Percentiles rank a stretch among this genome's conserved stretches.
Evolutionary conservation across 179 eudicot species (phyloP).

Genomic region (Pouteria campechiana): DNA sequence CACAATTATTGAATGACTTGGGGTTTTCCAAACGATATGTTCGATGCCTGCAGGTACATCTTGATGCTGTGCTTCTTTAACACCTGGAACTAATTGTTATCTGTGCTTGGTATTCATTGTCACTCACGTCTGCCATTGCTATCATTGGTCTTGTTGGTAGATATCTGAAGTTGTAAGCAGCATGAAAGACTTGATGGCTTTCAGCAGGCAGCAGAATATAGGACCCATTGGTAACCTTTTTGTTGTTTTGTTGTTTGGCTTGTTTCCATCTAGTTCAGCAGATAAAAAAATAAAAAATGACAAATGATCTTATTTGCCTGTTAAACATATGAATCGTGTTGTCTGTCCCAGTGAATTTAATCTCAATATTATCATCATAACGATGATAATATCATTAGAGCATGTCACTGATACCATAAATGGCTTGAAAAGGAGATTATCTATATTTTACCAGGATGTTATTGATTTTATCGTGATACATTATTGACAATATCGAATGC

Average conservation of each 20-base stretch:
- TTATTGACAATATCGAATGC: too few relatives aligned
- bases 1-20: constrained; percentile 79
- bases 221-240: constrained; percentile 74
- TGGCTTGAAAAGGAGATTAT: too few relatives aligned
- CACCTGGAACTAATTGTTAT: too few relatives aligned
- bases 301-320: too few relatives aligned
- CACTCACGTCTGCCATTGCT: too few relatives aligned
- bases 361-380: neutral
- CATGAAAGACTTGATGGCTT: constrained; percentile 87
- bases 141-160: too few relatives aligned
- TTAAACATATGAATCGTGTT: too few relatives aligned
- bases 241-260: neutral
- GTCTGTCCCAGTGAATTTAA: neutral
- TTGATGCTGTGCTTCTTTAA: too few relatives aligned
- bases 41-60: constrained; percentile 79
- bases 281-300: too few relatives aligned
- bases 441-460: too few relatives aligned
- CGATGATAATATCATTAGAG: neutral
- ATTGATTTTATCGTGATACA: too few relatives aligned
- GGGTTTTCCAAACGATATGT: constrained; percentile 95
- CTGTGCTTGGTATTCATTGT: too few relatives aligned
- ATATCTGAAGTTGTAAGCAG: constrained; percentile 91
- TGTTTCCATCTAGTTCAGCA: neutral
- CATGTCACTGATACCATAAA: neutral
- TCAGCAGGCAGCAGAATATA: constrained; percentile 55